phyloP scores from a whole-genome alignment of 2,329 filamentous ascomycete species.

The Trichoderma lentiforme region DNA sequence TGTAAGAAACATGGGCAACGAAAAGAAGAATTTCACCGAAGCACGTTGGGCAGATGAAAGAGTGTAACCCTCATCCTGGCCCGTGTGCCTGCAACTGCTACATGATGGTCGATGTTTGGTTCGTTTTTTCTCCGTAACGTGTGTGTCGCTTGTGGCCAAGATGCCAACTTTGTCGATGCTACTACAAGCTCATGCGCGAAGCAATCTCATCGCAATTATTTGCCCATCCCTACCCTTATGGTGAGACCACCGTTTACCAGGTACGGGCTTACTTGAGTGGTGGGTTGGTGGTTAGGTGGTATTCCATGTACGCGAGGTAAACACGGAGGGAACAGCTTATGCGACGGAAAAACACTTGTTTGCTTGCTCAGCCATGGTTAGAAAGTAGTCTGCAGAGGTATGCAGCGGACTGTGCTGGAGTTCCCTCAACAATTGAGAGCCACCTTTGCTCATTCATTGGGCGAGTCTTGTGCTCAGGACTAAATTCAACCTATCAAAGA shows the following conservation, averaged over 20 bases:
- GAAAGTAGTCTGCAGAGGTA: not conserved
- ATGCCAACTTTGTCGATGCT: not conserved
- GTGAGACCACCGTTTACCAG: not conserved
- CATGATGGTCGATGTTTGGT: not conserved
- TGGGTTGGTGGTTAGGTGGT: not conserved
- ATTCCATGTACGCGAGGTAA: not conserved
- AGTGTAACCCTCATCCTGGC: not conserved
- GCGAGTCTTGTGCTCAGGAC: not conserved
- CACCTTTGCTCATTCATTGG: not conserved
- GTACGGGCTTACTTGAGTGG: not conserved
- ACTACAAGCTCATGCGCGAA: not conserved
- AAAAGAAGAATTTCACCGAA: not conserved
- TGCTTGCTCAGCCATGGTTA: not conserved
- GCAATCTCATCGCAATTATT: not conserved
- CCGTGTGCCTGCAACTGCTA: slow-evolving; percentile 1
- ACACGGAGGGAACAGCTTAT: not conserved
- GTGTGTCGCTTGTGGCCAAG: not conserved
- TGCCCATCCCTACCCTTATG: not conserved
- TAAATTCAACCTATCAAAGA: not conserved
- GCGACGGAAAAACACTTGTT: not conserved
- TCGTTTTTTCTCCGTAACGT: slow-evolving; percentile 1
- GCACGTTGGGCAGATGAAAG: slow-evolving; percentile 3
- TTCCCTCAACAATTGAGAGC: not conserved
- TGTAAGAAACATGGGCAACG: not conserved
- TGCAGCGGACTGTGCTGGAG: not conserved